A percentile compares a stretch with the other conserved stretches of the same genome.
These are phyloP conservation scores for Camillea tinctor DNA, from an alignment of 2,329 filamentous ascomycete genomes.

Conservation along the genomic window DNA sequence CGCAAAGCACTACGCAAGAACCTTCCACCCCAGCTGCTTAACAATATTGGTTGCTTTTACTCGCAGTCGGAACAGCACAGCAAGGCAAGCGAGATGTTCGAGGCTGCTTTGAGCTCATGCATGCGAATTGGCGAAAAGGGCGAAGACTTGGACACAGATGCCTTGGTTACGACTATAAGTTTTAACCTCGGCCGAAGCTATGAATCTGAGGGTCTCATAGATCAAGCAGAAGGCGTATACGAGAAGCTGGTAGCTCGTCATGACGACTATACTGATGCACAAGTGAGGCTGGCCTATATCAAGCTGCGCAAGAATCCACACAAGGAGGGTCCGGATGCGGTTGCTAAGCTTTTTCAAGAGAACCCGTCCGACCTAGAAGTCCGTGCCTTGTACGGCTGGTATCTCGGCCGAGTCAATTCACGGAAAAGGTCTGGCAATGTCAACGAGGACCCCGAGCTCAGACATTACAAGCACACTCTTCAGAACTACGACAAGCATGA, in stretches of 20 bases:
- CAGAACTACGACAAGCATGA: slow-evolving; percentile 97
- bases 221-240: slow-evolving; percentile 86
- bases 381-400: slow-evolving; percentile 92
- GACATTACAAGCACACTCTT: slow-evolving; percentile 94
- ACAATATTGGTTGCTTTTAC: slow-evolving; percentile 96
- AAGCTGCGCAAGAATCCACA: slow-evolving; percentile 76
- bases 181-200: slow-evolving; percentile 95
- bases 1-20: slow-evolving; percentile 68
- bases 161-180: slow-evolving; percentile 90
- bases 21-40: slow-evolving; percentile 85
- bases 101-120: slow-evolving; percentile 86
- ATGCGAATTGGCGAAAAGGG: slow-evolving; percentile 77
- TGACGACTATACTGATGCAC: slow-evolving; percentile 88
- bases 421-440: slow-evolving; percentile 81
- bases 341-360: slow-evolving; percentile 81
- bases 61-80: slow-evolving; percentile 83
- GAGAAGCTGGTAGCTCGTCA: slow-evolving; percentile 82
- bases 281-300: slow-evolving; percentile 85
- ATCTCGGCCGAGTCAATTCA: slow-evolving; percentile 74
- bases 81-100: slow-evolving; percentile 81
- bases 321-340: slow-evolving; percentile 82
- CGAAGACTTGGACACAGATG: slow-evolving; percentile 78
- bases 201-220: slow-evolving; percentile 76
- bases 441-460: slow-evolving; percentile 84
- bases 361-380: slow-evolving; percentile 87